Conservation (phyloP, 2,329 filamentous ascomycete genomes). For the Fusarium hainanense region DNA sequence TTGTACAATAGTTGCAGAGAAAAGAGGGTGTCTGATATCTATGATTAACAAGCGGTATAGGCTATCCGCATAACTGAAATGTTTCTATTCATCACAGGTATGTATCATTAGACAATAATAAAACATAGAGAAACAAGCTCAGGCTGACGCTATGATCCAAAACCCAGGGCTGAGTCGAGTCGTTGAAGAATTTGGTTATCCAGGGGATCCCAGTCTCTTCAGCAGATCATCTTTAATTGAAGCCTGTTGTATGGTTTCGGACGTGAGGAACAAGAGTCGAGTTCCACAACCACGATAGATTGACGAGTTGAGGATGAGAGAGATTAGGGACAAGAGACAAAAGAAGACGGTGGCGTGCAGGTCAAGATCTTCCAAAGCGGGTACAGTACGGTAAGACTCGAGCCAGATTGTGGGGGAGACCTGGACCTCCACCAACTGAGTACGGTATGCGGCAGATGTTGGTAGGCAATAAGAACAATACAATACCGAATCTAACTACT, state of each 20-base stretch:
- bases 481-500: neutral
- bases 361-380: neutral
- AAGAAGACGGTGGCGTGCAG: neutral
- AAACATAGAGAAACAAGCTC: neutral
- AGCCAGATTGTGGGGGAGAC: neutral
- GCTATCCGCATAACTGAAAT: neutral
- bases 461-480: neutral
- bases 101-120: neutral
- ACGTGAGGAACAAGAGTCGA: slow-evolving; percentile 3
- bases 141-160: neutral
- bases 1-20: neutral
- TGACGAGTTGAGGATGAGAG: neutral
- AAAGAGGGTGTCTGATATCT: neutral
- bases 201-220: slow-evolving; percentile 5
- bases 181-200: neutral
- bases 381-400: neutral
- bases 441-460: neutral
- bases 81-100: neutral
- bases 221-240: slow-evolving; percentile 1
- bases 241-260: neutral
- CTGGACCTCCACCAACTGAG: neutral
- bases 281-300: neutral
- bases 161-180: neutral
- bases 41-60: neutral
- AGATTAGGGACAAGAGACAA: neutral